Evolutionary conservation across 805 yeast genomes (phyloP), one percentile per base, ranked within the genome.

Genomic region (Tetrapisispora taiwanensis): DNA sequence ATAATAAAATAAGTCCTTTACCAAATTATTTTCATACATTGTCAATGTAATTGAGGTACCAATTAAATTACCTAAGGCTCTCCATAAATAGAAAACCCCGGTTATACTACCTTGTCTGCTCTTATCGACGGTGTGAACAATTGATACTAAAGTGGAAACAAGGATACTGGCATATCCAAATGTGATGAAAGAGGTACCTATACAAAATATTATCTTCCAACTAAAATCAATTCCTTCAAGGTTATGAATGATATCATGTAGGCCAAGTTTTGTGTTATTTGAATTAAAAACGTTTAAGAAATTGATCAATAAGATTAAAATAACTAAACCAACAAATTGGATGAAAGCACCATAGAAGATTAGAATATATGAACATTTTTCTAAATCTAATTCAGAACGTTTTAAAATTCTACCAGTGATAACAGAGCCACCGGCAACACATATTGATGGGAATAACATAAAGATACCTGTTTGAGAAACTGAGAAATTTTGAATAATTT

Each of bases 91-190:
- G 52, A 69, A 72, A 60, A 72, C 65, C 36, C 76, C 76, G 0
- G 74, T 71, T 41, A 71, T 69, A 2, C 72, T 60, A 13, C 75
- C 76, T 53, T 72, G 78, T 45, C 68, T 65, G 24, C 69, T 64
- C 42, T 62, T 56, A 6, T 73, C 73, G 27, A 71, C 70, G 17
- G 66, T 61, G 39, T 68, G 72, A 14, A 73, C 73, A 31, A 69
- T 72, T 41, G 72, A 58, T 0, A 84, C 80, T 32, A 79, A 71
- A 0, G 86, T 80, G 36, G 82, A 63, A 54, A 79, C 74, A 9
- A 75, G 62, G 1, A 82, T 57, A 51, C 74, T 75, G 0, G 79
- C 75, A 46, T 72, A 64, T 2, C 79, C 76, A 12, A 77, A 74
- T 5, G 74, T 62, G 4, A 69, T 50, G 13, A 69, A 59, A 15